These are phyloP conservation scores for Rubia tinctorum DNA, from an alignment of 305 asterid genomes.

Conservation along the genomic window DNA sequence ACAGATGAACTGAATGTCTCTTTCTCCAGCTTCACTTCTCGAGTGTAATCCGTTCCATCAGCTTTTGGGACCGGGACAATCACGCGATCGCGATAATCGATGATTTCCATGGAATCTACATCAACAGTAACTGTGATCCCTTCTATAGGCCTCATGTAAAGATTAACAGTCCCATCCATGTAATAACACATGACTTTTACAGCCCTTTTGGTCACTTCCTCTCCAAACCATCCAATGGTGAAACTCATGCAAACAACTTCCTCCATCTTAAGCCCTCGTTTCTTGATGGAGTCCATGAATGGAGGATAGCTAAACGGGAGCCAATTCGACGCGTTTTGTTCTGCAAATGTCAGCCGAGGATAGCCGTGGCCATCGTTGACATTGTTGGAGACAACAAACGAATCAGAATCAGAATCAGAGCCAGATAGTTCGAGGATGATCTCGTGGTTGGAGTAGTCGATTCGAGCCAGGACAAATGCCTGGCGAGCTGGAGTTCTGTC, in stretches of 20 bases:
- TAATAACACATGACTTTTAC: slow-evolving; percentile 52
- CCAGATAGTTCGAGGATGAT: slow-evolving; percentile 35
- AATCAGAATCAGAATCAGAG: background rate
- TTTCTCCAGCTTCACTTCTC: slow-evolving; percentile 18
- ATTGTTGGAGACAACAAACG: slow-evolving; percentile 22
- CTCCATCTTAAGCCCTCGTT: slow-evolving; percentile 44
- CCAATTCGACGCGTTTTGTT: slow-evolving; percentile 31
- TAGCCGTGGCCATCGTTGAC: slow-evolving; percentile 50
- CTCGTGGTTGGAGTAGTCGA: slow-evolving; percentile 31
- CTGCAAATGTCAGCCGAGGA: slow-evolving; percentile 35
- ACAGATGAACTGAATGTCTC: slow-evolving; percentile 8
- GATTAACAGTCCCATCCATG: slow-evolving; percentile 52
- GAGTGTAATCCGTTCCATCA: slow-evolving; percentile 42
- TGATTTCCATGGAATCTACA: slow-evolving; percentile 56
- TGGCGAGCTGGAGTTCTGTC: slow-evolving; percentile 26
- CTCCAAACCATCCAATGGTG: slow-evolving; percentile 64
- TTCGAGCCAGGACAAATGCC: slow-evolving; percentile 45
- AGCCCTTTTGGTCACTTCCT: slow-evolving; percentile 33
- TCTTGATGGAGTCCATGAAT: slow-evolving; percentile 41
- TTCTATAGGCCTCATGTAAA: slow-evolving; percentile 73
- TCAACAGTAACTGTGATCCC: slow-evolving; percentile 50
- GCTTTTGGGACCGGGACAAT: slow-evolving; percentile 58
- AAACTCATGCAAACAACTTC: slow-evolving; percentile 43
- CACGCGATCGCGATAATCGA: slow-evolving; percentile 35
- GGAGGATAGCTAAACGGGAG: slow-evolving; percentile 41